Base-by-base conservation (phyloP, 208 protist species). In the Zelonia costaricensis region DNA sequence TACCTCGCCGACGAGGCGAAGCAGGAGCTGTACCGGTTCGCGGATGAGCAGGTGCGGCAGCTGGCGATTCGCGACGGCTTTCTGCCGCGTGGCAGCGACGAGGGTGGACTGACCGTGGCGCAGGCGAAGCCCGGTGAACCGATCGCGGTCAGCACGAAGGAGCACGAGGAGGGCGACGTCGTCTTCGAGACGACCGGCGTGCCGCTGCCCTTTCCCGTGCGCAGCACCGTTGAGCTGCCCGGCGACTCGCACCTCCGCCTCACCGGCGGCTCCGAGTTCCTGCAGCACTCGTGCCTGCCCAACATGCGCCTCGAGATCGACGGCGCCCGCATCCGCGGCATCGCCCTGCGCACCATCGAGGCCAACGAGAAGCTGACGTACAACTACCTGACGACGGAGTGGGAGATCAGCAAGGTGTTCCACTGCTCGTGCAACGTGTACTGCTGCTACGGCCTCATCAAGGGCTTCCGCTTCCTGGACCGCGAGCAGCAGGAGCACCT, bases 321-420 rank as follows among this genome's bases (percentile, higher is more conserved):
- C 16, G 84, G 74, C 28, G 68, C 76, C n/a, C 56, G 33, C 35
- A 78, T 93, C 43, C 81, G 78, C 63, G 90, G 80, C 56, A 57
- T 92, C 18, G 84, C 90, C 18, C 67, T 91, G 4, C 90, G 90
- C 27, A 53, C 66, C 45, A 95, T 95, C 49, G 81, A 86, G 52
- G 61, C 62, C 18, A 78, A 79, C 22, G 90, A 95, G 68, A 62
- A 64, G 54, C 69, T 95, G 30, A 90, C 87, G 31, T 93, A 72
- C 80, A 93, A 95, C 68, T 95, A 92, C 67, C 74, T 95, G 31
- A 89, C 78, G 58, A 93, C 86, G 25, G 86, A 95, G 70, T 95
- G 82, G 83, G 78, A 93, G 58, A 69, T 95, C 65, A 78, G 70
- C 38, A 82, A 89, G 56, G 81, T 86, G 16, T 95, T 95, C 61